phyloP scores from a whole-genome alignment of 2,329 filamentous ascomycete species.

The Leptoxyphium fumago region DNA sequence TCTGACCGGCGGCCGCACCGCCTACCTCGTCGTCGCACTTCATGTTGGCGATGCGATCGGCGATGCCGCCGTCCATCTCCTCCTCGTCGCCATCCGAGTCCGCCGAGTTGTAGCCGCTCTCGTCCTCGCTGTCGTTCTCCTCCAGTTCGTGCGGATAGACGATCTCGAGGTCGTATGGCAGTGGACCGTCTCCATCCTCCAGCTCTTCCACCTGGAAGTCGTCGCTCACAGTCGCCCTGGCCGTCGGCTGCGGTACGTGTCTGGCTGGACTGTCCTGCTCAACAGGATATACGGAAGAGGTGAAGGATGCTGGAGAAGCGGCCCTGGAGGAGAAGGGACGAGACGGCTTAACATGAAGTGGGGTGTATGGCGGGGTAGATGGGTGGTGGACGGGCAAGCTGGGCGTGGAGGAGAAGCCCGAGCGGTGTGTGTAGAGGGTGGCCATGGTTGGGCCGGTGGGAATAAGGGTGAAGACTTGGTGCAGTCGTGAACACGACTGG shows the following conservation, averaged over 20 bases:
- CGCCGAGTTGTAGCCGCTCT: slow-evolving; percentile 14
- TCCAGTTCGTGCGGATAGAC: slow-evolving; percentile 30
- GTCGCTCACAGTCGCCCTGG: slow-evolving; percentile 6
- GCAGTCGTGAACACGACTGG: slow-evolving; percentile 8
- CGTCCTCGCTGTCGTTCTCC: slow-evolving; percentile 25
- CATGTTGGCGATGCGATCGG: slow-evolving; percentile 10
- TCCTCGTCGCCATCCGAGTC: slow-evolving; percentile 9
- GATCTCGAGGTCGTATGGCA: slow-evolving; percentile 28
- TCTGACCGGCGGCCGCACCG: slow-evolving; percentile 10
- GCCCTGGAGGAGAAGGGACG: background rate
- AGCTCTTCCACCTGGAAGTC: slow-evolving; percentile 30
- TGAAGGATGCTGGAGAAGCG: slow-evolving; percentile 10
- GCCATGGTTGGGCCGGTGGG: background rate
- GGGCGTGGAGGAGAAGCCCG: slow-evolving; percentile 6
- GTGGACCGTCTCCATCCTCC: slow-evolving; percentile 20
- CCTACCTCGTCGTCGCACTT: slow-evolving; percentile 21
- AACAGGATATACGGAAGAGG: slow-evolving; percentile 25
- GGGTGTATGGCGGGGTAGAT: slow-evolving; percentile 17
- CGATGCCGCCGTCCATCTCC: slow-evolving; percentile 7
- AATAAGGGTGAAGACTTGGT: slow-evolving; percentile 11
- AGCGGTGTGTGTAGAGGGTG: background rate
- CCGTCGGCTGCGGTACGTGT: slow-evolving; percentile 11
- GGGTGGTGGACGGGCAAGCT: slow-evolving; percentile 9
- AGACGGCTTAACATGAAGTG: slow-evolving; percentile 11
- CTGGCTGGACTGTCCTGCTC: slow-evolving; percentile 19